Conservation (phyloP, 2,329 filamentous ascomycete species). For the Ophiobolus disseminans region DNA sequence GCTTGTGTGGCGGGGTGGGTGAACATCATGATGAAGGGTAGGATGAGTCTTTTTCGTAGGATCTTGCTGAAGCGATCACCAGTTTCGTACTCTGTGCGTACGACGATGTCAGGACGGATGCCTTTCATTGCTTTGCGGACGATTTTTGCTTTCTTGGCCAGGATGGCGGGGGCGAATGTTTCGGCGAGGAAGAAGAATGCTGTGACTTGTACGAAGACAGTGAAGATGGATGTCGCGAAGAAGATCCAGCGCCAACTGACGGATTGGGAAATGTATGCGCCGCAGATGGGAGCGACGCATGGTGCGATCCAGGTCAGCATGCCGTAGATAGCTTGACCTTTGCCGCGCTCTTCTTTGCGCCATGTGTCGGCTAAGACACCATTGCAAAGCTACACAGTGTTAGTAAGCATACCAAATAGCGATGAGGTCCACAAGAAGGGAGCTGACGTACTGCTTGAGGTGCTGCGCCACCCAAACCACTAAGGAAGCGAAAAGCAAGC, state of each 20-base stretch:
- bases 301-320: slow-evolving; percentile 69
- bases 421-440: neutral
- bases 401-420: neutral
- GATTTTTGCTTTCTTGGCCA: slow-evolving; percentile 54
- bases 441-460: slow-evolving; percentile 38
- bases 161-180: slow-evolving; percentile 56
- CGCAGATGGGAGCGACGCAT: slow-evolving; percentile 58
- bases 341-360: slow-evolving; percentile 66
- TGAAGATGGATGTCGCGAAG: slow-evolving; percentile 68
- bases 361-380: slow-evolving; percentile 61
- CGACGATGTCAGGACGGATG: slow-evolving; percentile 19
- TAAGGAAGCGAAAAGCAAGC: slow-evolving; percentile 44
- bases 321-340: slow-evolving; percentile 67
- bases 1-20: slow-evolving; percentile 68
- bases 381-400: slow-evolving; percentile 36
- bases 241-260: slow-evolving; percentile 74
- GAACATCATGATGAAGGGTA: slow-evolving; percentile 59
- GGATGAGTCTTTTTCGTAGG: slow-evolving; percentile 33
- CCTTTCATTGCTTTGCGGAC: slow-evolving; percentile 54
- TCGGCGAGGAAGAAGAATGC: slow-evolving; percentile 66
- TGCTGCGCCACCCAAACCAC: slow-evolving; percentile 43
- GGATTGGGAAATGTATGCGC: slow-evolving; percentile 30
- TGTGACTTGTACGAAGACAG: slow-evolving; percentile 64
- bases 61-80: slow-evolving; percentile 35
- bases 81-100: slow-evolving; percentile 51